These are phyloP conservation scores for Fragaria vesca DNA, from an alignment of 306 rosid genomes.

Conservation along the genomic window DNA sequence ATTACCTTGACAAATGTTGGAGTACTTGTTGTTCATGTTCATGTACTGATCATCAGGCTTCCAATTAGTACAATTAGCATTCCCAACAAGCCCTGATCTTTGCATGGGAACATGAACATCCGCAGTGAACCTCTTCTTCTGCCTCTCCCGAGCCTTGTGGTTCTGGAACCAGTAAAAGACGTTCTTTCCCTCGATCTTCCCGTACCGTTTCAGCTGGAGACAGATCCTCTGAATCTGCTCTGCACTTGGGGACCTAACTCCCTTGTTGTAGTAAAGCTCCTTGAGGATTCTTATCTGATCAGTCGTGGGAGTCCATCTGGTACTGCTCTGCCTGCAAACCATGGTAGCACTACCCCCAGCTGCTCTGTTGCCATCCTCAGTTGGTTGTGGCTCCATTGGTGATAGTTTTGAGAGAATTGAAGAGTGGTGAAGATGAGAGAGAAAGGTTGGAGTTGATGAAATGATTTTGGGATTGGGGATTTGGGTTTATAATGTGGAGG, in stretches of 20 bases:
- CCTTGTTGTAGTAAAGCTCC: slow-evolving; percentile 95
- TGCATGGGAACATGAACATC: slow-evolving; percentile 10
- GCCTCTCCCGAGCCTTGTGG: slow-evolving; percentile 98
- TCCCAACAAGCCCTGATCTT: slow-evolving; percentile 12
- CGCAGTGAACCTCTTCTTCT: slow-evolving; percentile 77
- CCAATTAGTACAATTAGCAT: slow-evolving; percentile 29
- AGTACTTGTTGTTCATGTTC: slow-evolving; percentile 39
- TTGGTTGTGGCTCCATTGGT: slow-evolving; percentile 26
- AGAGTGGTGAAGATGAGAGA: neutral
- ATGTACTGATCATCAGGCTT: slow-evolving; percentile 39
- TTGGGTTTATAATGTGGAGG: slow-evolving; percentile 11
- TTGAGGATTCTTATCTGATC: slow-evolving; percentile 92
- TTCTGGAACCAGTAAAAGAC: slow-evolving; percentile 97
- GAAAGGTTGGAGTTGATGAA: slow-evolving; percentile 27
- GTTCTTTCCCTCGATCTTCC: slow-evolving; percentile 95
- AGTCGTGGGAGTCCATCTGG: slow-evolving; percentile 86
- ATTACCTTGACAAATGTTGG: slow-evolving; percentile 47
- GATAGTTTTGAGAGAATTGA: neutral
- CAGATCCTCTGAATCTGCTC: slow-evolving; percentile 99
- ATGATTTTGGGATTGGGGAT: slow-evolving; percentile 26
- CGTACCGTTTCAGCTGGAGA: slow-evolving; percentile 83
- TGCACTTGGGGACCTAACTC: slow-evolving; percentile 82
- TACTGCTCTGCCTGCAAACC: slow-evolving; percentile 82
- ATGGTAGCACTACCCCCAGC: slow-evolving; percentile 29
- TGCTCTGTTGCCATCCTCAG: slow-evolving; percentile 34